Base-by-base conservation (phyloP, 768 basidiomycete genomes). In the Hericium coralloides region DNA sequence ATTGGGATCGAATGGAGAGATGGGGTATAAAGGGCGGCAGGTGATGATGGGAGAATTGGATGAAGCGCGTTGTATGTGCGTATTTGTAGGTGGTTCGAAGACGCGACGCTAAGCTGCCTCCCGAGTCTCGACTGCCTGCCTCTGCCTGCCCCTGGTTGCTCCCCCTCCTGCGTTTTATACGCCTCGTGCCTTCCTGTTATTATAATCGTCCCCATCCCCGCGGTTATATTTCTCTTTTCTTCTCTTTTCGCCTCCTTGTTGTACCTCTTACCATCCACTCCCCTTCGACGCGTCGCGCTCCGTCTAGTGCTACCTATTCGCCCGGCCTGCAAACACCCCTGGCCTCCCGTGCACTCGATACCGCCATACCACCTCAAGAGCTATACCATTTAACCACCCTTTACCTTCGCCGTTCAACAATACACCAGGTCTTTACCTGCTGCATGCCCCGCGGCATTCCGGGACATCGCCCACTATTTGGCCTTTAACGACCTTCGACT, bases 61-160 rank as follows among this genome's bases (percentile, higher is more conserved):
- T 20, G 12, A 22, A 45, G 14, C 38, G 18, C 17, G 20, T 18
- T 41, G 39, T 54, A 39, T 54, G 53, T 31, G 37, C 39, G 38
- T 54, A 31, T 54, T 54, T 54, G 53, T 54, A 39, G 38, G 18
- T 38, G 53, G 53, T 54, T 54, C 53, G 22, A n/a, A n/a, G n/a
- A 54, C 38, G 22, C 53, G 43, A 36, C 39, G 18, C 39, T 38
- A 18, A 14, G 25, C 38, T 36, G 22, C 14, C n/a, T 23, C 20
- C 7, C 22, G 15, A 17, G 20, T 54, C 53, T 41, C n/a, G 37
- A 31, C n/a, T n/a, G 5, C 43, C 26, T 12, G 49, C 25, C 26
- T 50, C 23, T 25, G 23, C 23, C 15, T 25, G 22, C 8, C 49
- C 20, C 49, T n/a, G 23, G 7, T 8, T 45, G 43, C 43, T 45